phyloP scores from a whole-genome alignment of 306 rosid species.

The Hippophae rhamnoides region DNA sequence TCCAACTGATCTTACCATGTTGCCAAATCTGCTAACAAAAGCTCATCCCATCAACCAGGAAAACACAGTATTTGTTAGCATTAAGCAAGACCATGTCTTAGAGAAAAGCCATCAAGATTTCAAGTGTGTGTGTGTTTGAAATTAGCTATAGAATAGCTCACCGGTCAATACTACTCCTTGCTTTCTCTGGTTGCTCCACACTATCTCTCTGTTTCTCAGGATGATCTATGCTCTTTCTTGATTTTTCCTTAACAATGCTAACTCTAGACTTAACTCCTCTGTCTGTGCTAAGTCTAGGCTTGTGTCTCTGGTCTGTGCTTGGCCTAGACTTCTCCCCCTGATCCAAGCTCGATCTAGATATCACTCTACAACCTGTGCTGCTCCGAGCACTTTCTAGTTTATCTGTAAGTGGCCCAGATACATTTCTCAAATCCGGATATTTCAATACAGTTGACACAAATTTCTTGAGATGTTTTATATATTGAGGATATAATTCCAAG shows the following conservation, averaged over 20 bases:
- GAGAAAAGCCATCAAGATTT: neutral
- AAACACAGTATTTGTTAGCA: neutral
- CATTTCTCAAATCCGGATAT: constrained; percentile 30
- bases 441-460: constrained; percentile 56
- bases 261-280: constrained; percentile 54
- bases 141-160: constrained; percentile 16
- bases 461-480: constrained; percentile 84
- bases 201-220: constrained; percentile 31
- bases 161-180: constrained; percentile 84
- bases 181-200: constrained; percentile 50
- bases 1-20: constrained; percentile 82
- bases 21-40: constrained; percentile 66
- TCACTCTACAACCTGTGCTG: constrained; percentile 73
- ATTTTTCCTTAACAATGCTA: constrained; percentile 51
- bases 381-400: constrained; percentile 54
- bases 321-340: constrained; percentile 26
- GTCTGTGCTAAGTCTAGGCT: constrained; percentile 48
- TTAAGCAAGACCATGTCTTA: neutral
- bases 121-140: neutral
- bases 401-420: constrained; percentile 29
- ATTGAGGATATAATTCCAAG: constrained; percentile 80
- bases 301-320: constrained; percentile 61
- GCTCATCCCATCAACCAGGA: neutral
- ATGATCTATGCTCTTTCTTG: constrained; percentile 51
- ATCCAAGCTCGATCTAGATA: constrained; percentile 38